Evolutionary conservation across 1,284 basidiomycete species (phyloP).

Genomic region (Marasmius tenuissimus): DNA sequence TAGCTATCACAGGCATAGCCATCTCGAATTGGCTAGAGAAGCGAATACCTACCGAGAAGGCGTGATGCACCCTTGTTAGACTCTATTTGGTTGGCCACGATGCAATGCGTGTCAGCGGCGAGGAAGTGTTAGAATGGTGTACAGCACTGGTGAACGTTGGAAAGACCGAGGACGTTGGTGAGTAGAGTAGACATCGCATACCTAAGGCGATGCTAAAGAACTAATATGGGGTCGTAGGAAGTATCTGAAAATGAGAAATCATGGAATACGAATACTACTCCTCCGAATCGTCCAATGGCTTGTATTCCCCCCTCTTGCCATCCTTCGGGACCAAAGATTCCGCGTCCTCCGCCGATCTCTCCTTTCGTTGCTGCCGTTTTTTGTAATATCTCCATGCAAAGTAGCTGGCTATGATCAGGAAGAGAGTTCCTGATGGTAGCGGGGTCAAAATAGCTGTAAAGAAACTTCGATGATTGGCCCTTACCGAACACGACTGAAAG

Average conservation of each 20-base stretch:
- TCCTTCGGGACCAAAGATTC: background rate
- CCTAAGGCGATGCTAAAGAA: background rate
- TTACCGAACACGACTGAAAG: background rate
- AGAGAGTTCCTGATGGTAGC: background rate
- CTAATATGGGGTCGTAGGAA: background rate
- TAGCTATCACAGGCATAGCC: background rate
- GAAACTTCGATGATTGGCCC: background rate
- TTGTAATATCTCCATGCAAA: background rate
- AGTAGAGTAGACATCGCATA: background rate
- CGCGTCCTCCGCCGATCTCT: background rate
- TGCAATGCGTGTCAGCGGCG: background rate
- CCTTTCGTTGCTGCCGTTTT: background rate
- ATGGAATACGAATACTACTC: background rate
- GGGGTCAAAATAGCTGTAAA: background rate
- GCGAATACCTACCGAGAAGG: background rate
- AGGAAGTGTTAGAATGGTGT: background rate
- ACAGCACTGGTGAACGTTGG: background rate
- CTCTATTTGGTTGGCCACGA: background rate
- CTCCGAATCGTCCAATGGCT: background rate
- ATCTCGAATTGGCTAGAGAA: conserved; percentile 1
- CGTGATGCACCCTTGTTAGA: background rate
- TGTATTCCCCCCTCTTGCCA: background rate
- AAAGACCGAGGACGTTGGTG: background rate
- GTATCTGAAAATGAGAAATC: background rate
- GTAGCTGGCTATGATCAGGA: background rate